A percentile compares a stretch with the other conserved stretches of the same genome.
phyloP scores from a whole-genome alignment of 2,329 filamentous ascomycete species.

The Clonostachys sp. region DNA sequence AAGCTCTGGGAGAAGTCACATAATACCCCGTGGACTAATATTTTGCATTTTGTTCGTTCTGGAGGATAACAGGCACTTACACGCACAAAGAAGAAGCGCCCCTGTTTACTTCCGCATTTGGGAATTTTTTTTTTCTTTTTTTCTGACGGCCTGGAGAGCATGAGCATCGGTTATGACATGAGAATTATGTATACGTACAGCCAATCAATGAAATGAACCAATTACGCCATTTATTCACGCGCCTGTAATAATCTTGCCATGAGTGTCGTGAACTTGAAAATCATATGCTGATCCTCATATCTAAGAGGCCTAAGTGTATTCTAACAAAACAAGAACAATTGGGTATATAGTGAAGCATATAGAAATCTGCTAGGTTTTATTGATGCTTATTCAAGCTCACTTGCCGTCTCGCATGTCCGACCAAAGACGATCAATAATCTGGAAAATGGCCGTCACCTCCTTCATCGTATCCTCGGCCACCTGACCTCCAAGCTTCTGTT shows the following conservation, averaged over 20 bases:
- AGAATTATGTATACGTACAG: not conserved
- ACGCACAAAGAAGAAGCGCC: too few species aligned
- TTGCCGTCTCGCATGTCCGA: slow-evolving; percentile 42
- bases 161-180: not conserved
- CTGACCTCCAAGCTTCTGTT: slow-evolving; percentile 74
- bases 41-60: too few species aligned
- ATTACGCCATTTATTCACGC: not conserved
- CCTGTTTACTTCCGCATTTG: too few species aligned
- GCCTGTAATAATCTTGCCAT: not conserved
- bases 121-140: too few species aligned
- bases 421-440: slow-evolving; percentile 83
- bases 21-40: too few species aligned
- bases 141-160: not conserved
- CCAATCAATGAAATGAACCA: not conserved
- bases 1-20: too few species aligned
- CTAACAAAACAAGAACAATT: not conserved
- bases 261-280: not conserved
- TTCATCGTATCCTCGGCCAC: slow-evolving; percentile 71
- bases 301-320: not conserved
- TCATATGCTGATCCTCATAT: not conserved
- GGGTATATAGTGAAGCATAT: not conserved
- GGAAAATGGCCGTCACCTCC: slow-evolving; percentile 84
- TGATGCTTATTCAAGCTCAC: not conserved
- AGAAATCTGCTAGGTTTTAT: not conserved
- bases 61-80: too few species aligned